Percentiles rank a stretch among this genome's conserved stretches.
phyloP scores from a whole-genome alignment of 306 rosid genomes.

The Prunus mongolica region DNA sequence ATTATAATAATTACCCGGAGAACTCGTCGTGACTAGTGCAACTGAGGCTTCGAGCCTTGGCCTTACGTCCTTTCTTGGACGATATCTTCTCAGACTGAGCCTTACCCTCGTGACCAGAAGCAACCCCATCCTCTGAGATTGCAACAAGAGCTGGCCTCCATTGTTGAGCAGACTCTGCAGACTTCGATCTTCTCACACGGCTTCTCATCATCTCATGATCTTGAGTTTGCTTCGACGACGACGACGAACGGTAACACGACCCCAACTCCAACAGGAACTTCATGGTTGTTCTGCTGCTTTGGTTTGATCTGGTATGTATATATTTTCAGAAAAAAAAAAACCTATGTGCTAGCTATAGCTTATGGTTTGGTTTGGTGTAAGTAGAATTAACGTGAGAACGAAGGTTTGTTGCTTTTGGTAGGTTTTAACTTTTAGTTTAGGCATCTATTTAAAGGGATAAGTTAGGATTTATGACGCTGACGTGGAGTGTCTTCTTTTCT shows the following conservation, averaged over 20 bases:
- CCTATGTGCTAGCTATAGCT: background rate
- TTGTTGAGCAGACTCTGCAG: background rate
- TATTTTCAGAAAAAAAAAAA: background rate
- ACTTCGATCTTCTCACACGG: background rate
- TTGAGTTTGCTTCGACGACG: background rate
- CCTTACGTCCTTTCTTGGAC: background rate
- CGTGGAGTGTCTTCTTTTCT: background rate
- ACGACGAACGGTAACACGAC: slow-evolving; percentile 17
- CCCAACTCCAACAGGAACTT: slow-evolving; percentile 19
- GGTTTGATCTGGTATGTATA: background rate
- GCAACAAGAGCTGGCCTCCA: slow-evolving; percentile 35
- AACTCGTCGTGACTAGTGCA: background rate
- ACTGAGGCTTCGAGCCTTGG: background rate
- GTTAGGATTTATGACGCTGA: background rate
- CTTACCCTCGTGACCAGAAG: background rate
- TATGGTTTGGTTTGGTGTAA: background rate
- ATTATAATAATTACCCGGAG: background rate
- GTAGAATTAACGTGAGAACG: background rate
- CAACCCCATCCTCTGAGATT: slow-evolving; percentile 25
- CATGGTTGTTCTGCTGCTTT: background rate
- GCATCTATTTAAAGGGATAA: background rate
- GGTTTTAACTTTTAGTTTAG: background rate
- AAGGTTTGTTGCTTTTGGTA: background rate
- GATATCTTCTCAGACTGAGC: background rate
- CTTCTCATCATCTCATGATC: background rate